Conservation (phyloP, 2,329 filamentous ascomycete species). For the Fusarium bulbicola region DNA sequence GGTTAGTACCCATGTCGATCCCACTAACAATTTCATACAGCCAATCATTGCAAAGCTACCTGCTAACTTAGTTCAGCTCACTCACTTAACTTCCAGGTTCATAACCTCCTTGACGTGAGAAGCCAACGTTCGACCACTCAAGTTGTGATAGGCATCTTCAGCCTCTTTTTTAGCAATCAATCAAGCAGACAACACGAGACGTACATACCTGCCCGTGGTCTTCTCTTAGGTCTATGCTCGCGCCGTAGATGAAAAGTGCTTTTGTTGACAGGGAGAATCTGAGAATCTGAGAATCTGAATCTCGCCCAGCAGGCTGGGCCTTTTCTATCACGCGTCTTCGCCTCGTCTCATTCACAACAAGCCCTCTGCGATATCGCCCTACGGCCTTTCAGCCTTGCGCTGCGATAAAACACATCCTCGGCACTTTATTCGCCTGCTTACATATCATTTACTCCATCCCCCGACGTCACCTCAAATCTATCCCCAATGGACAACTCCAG, state of each 20-base stretch:
- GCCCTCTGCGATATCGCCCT: conserved; percentile 10
- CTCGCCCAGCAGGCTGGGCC: conserved; percentile 37
- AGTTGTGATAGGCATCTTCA: conserved; percentile 15
- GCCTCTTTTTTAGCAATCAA: not conserved
- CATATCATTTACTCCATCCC: not conserved
- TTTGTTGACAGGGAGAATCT: conserved; percentile 3
- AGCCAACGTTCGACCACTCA: conserved; percentile 6
- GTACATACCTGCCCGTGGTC: not conserved
- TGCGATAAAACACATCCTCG: not conserved
- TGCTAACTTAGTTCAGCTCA: conserved; percentile 2
- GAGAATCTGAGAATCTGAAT: conserved; percentile 12
- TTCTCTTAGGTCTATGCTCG: not conserved
- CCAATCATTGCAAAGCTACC: conserved; percentile 20
- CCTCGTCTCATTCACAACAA: conserved; percentile 3
- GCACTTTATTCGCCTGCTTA: not conserved
- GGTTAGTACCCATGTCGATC: conserved; percentile 6
- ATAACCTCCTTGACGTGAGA: conserved; percentile 14
- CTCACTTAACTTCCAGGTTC: not conserved
- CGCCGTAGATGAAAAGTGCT: conserved; percentile 23
- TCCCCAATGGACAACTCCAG: conserved; percentile 33
- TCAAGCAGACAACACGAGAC: not conserved
- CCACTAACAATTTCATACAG: conserved; percentile 26
- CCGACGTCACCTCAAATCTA: not conserved
- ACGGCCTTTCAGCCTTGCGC: conserved; percentile 32
- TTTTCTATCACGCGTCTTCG: conserved; percentile 27